Conservation (phyloP, 2,329 filamentous ascomycete species). For the Calonectria leucothoes region DNA sequence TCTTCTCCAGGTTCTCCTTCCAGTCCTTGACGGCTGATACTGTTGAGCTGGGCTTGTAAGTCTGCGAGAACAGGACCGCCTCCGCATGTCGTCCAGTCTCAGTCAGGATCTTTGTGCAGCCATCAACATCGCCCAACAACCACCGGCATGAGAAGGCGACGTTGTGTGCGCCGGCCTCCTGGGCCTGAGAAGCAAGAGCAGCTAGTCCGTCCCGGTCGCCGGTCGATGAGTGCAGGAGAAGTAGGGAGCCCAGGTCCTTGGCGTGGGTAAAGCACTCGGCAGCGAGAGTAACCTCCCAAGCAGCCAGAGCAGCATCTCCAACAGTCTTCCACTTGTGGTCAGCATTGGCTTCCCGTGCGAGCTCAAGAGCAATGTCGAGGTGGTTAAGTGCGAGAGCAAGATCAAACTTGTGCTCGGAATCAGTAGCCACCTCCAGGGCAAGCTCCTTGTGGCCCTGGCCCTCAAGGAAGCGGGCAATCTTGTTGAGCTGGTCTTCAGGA, state of each 20-base stretch:
- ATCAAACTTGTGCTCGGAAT: slow-evolving; percentile 96
- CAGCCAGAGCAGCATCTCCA: slow-evolving; percentile 87
- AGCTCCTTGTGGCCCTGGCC: slow-evolving; percentile 97
- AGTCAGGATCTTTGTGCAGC: slow-evolving; percentile 82
- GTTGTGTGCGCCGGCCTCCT: slow-evolving; percentile 85
- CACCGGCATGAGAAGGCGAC: slow-evolving; percentile 92
- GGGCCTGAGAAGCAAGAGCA: slow-evolving; percentile 79
- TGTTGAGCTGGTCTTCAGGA: slow-evolving; percentile 94
- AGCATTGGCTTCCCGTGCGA: slow-evolving; percentile 84
- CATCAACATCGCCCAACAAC: slow-evolving; percentile 85
- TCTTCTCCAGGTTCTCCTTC: slow-evolving; percentile 87
- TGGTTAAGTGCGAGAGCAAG: slow-evolving; percentile 86
- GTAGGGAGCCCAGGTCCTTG: slow-evolving; percentile 88
- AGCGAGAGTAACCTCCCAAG: slow-evolving; percentile 88
- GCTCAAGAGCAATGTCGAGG: slow-evolving; percentile 84
- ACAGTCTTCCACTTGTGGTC: slow-evolving; percentile 99
- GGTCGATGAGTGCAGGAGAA: slow-evolving; percentile 90
- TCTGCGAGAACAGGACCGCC: slow-evolving; percentile 92
- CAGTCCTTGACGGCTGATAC: slow-evolving; percentile 77
- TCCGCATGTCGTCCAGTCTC: slow-evolving; percentile 86
- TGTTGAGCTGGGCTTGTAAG: slow-evolving; percentile 88
- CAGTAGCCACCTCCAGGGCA: slow-evolving; percentile 92
- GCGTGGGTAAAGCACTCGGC: slow-evolving; percentile 94
- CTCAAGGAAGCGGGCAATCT: slow-evolving; percentile 96
- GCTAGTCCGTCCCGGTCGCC: slow-evolving; percentile 80